Evolutionary conservation across 371 early-diverging fungal genomes (phyloP).

Genomic region (Mortierella polycephala): DNA sequence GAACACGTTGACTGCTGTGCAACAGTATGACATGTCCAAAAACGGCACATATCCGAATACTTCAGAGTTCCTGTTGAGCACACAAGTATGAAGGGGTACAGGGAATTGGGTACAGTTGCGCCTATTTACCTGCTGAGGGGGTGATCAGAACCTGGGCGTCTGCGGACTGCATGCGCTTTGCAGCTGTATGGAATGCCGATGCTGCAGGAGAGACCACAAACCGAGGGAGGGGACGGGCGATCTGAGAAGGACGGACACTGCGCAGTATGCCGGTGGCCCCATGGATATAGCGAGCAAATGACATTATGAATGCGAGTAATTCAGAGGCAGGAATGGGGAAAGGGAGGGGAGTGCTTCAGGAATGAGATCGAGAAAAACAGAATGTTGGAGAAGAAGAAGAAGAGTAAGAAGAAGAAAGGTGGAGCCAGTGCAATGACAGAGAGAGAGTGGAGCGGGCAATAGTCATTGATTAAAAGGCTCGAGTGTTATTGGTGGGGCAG

Average conservation of each 20-base stretch:
- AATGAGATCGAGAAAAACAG: neutral
- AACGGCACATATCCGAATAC: too few species aligned
- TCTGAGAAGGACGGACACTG: conserved; percentile 27
- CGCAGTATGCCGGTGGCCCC: conserved; percentile 36
- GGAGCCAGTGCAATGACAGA: neutral
- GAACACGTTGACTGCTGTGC: too few species aligned
- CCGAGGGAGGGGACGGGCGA: conserved; percentile 20
- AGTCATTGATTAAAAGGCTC: too few species aligned
- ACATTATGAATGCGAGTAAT: conserved; percentile 19
- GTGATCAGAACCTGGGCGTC: conserved; percentile 35
- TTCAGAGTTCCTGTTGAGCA: too few species aligned
- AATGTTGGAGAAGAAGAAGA: neutral
- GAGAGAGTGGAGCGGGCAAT: too few species aligned
- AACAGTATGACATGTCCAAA: too few species aligned
- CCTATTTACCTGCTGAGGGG: conserved; percentile 30
- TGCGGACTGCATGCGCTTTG: conserved; percentile 31
- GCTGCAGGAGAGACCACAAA: conserved; percentile 34
- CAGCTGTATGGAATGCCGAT: conserved; percentile 45
- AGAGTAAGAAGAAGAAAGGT: neutral
- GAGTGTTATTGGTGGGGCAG: too few species aligned
- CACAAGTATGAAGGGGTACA: too few species aligned
- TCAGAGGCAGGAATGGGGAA: neutral
- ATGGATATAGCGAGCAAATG: conserved; percentile 26
- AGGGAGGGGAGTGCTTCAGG: neutral
- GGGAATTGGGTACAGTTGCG: too few species aligned